These are phyloP conservation scores for Naganishia sp. DNA, from an alignment of 1,284 basidiomycete species.

Conservation along the genomic window DNA sequence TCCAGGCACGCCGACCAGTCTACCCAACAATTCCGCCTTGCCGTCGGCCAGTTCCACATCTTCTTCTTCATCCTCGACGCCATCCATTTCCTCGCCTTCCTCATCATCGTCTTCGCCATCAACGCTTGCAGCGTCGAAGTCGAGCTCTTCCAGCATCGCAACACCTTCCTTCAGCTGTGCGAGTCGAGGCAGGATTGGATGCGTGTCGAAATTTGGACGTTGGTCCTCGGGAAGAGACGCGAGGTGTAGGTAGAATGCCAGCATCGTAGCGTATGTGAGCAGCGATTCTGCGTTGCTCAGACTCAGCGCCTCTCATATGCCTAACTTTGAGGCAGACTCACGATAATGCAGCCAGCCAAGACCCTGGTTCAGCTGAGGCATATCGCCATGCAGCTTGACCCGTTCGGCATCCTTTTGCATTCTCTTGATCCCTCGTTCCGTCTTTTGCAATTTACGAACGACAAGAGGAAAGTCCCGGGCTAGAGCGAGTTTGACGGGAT, in stretches of 20 bases:
- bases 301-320: background rate
- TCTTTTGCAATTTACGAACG: constrained; percentile 52
- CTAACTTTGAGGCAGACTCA: constrained; percentile 35
- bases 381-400: constrained; percentile 27
- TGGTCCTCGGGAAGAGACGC: constrained; percentile 66
- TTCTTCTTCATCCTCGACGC: constrained; percentile 41
- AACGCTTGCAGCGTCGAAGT: constrained; percentile 60
- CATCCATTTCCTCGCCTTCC: constrained; percentile 40
- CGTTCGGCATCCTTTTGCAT: constrained; percentile 39
- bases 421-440: constrained; percentile 48
- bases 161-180: constrained; percentile 83
- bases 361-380: constrained; percentile 46
- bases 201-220: constrained; percentile 66
- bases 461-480: constrained; percentile 58
- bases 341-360: constrained; percentile 55
- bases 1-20: constrained; percentile 31
- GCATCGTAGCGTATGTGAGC: constrained; percentile 82
- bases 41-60: constrained; percentile 38
- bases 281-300: constrained; percentile 66
- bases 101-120: constrained; percentile 56
- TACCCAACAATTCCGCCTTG: constrained; percentile 34
- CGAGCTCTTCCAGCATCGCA: constrained; percentile 75
- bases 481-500: constrained; percentile 68
- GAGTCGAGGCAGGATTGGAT: constrained; percentile 79
- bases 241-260: constrained; percentile 91